Base-by-base conservation (phyloP, 108 stramenopile genomes). In the Chaetoceros muelleri region DNA sequence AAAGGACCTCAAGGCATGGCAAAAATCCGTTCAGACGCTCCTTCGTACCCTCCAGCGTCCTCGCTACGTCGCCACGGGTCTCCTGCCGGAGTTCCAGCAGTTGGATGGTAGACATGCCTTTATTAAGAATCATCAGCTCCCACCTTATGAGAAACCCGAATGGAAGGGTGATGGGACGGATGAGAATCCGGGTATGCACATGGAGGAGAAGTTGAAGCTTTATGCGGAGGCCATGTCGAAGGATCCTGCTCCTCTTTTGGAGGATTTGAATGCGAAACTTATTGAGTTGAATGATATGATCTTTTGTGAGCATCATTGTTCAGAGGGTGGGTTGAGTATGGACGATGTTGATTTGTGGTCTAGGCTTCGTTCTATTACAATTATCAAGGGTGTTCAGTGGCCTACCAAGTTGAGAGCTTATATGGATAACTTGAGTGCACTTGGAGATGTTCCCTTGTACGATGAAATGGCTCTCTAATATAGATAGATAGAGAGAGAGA, bases 331-430 rank as follows among this genome's bases (percentile, higher is more conserved):
- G 29, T 57, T 95, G 25, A 75, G 75, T 52, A 61, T 84, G 56
- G 94, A 95, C 63, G 94, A 95, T 69, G 60, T 95, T 29, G 94
- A 95, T 60, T 68, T 95, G 45, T 95, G 90, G 89, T 63, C 87
- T 22, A 78, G 94, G 44, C 72, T 95, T 56, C 78, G 94, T 65
- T 83, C 81, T 29, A 82, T 95, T 55, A 93, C 87, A 30, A 87
- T 95, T 53, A 67, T 95, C 30, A 74, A 75, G 62, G 94, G 84
- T 5, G 85, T 93, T 19, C 52, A 68, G 50, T 93, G 85, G 88
- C 94, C 94, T 19, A 63, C 61, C 0, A 88, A 88, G 67, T 57
- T 95, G 48, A 69, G 88, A 55, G 57, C 62, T 2, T 95, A 95
- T 75, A 90, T 95, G 89, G 85, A 95, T 58, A 86, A 87, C 69